Percentiles rank a stretch among this genome's conserved stretches.
These are phyloP conservation scores for Verticillium dahliae DNA, from an alignment of 2,329 filamentous ascomycete genomes.

Conservation along the genomic window DNA sequence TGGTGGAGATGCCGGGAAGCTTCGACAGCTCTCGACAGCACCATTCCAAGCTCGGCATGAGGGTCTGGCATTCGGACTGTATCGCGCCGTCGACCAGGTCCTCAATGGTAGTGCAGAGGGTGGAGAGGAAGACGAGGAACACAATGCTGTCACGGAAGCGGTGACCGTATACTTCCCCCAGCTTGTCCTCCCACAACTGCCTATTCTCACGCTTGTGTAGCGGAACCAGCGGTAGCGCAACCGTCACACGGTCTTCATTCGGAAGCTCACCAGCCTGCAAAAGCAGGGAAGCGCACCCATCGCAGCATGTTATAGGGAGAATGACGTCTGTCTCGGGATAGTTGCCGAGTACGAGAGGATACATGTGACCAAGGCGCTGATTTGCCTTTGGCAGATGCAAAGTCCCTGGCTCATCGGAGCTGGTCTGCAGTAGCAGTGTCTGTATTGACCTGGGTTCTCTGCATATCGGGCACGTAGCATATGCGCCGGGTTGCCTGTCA, in stretches of 20 bases:
- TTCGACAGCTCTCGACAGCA: not conserved
- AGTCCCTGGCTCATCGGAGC: not conserved
- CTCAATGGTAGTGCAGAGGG: not conserved
- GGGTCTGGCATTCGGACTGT: not conserved
- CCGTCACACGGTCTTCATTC: not conserved
- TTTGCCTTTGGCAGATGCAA: not conserved
- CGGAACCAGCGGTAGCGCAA: not conserved
- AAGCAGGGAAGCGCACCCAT: not conserved
- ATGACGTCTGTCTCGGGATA: slow-evolving; percentile 1
- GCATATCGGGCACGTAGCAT: not conserved
- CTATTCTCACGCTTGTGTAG: not conserved
- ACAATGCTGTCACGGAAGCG: not conserved
- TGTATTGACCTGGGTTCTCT: not conserved
- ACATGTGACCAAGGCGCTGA: not conserved
- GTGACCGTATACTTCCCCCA: not conserved
- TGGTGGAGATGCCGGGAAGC: not conserved
- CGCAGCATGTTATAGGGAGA: not conserved
- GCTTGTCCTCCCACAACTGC: not conserved
- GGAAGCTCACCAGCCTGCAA: not conserved
- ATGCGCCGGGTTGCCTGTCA: not conserved
- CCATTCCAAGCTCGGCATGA: not conserved
- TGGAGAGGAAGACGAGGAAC: not conserved
- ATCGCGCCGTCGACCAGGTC: not conserved
- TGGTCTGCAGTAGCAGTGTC: not conserved
- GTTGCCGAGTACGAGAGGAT: not conserved